phyloP scores from a whole-genome alignment of 2,329 filamentous ascomycete genomes.

The Lasiodiplodia hormozganensis region DNA sequence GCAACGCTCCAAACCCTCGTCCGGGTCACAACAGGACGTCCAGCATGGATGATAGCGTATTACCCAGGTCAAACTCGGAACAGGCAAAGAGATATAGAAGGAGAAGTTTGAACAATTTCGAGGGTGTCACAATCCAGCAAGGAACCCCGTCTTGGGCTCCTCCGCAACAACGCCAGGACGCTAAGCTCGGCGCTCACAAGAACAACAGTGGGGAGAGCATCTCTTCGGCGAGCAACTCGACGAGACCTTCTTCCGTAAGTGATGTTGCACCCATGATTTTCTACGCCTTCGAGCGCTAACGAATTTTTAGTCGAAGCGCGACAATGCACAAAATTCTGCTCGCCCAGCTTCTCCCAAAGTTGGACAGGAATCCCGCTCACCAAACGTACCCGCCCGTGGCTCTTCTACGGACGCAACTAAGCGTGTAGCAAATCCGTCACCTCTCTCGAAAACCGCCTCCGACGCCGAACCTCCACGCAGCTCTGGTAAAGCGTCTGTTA shows the following conservation, averaged over 20 bases:
- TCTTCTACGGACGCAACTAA: constrained; percentile 49
- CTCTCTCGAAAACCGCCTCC: constrained; percentile 54
- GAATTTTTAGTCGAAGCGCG: constrained; percentile 21
- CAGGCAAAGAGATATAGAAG: constrained; percentile 78
- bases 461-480: constrained; percentile 38
- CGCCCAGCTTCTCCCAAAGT: constrained; percentile 24
- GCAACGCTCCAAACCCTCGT: constrained; percentile 37
- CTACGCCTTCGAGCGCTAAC: neutral
- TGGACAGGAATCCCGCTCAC: constrained; percentile 21
- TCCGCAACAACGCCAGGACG: constrained; percentile 35
- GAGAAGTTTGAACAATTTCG: constrained; percentile 78
- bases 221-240: constrained; percentile 41
- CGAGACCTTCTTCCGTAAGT: constrained; percentile 43
- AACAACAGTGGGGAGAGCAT: constrained; percentile 47
- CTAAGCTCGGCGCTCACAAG: constrained; percentile 42
- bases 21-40: constrained; percentile 63
- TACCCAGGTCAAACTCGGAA: constrained; percentile 68
- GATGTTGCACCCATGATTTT: neutral
- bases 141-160: constrained; percentile 30
- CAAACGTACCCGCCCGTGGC: constrained; percentile 42
- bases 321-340: constrained; percentile 21
- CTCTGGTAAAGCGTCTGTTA: constrained; percentile 26
- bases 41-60: constrained; percentile 74
- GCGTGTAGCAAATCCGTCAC: constrained; percentile 53
- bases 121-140: constrained; percentile 41